Base-by-base conservation (phyloP, 768 basidiomycete species). In the Lentinula lateritia region DNA sequence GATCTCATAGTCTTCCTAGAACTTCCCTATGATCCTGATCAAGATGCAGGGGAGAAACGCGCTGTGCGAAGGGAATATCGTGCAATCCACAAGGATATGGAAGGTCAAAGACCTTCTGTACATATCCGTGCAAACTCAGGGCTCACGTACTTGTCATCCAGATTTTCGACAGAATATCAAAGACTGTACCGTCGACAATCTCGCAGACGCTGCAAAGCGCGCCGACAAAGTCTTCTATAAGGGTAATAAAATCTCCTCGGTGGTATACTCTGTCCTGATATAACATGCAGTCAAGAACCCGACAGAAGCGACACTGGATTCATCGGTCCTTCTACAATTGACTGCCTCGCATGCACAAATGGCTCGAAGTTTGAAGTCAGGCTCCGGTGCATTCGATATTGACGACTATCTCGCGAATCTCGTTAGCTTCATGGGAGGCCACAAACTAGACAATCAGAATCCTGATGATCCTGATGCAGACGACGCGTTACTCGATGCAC, bases 291-390 rank as follows among this genome's bases (percentile, higher is more conserved):
- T 94, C 60, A 85, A 85, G 70, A 88, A 86, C 18, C 89, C 94
- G 0, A 87, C 90, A 56, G 93, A 97, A 68, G 95, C 96, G 3
- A 88, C 92, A 0, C 82, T 98, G 10, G 97, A 98, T 72, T 94
- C 96, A 0, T 80, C 83, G 45, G 81, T 95, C 23, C 83, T 98
- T 3, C 20, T 60, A 3, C 48, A 52, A 32, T 73, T 90, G 2
- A 83, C 86, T 69, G 86, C 89, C 10, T 88, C 92, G 3, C 88
- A 85, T 62, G 88, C 92, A 1, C 87, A 88, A 66, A 89, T 95
- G 70, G 95, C 95, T n/a, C 90, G 92, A 35, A 87, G 87, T 35
- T 88, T 96, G 85, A 94, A 92, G 72, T 85, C 92, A 0, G 93
- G 92, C 58, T 84, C 85, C 0, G 90, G 92, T 59, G 86, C 89